Evolutionary conservation across 2,329 filamentous ascomycete species (phyloP).

Genomic region (Talaromyces sp.): DNA sequence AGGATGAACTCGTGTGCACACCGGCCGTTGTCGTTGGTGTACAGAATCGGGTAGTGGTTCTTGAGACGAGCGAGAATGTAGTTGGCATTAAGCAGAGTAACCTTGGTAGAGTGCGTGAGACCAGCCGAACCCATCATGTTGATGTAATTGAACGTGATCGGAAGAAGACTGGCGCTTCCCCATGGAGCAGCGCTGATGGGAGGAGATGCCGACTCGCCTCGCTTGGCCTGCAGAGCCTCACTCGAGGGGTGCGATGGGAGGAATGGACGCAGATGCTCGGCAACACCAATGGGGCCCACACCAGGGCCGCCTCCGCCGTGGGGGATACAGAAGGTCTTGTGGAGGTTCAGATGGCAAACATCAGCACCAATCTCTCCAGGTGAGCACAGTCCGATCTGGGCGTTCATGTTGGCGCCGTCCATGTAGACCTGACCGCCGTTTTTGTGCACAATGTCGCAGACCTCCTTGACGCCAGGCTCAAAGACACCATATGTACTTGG

Average conservation of each 20-base stretch:
- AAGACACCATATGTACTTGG: slow-evolving; percentile 94
- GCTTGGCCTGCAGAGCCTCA: slow-evolving; percentile 39
- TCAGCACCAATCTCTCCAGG: slow-evolving; percentile 94
- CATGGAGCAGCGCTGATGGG: slow-evolving; percentile 73
- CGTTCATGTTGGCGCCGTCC: slow-evolving; percentile 99
- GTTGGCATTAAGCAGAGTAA: slow-evolving; percentile 93
- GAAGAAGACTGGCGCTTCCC: slow-evolving; percentile 85
- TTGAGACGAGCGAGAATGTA: slow-evolving; percentile 87
- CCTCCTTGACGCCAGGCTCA: slow-evolving; percentile 81
- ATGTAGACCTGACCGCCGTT: slow-evolving; percentile 95
- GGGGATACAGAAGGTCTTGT: slow-evolving; percentile 99
- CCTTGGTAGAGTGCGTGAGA: slow-evolving; percentile 82
- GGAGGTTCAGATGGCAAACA: slow-evolving; percentile 93
- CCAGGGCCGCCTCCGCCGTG: slow-evolving; percentile 92
- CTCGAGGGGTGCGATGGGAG: slow-evolving; percentile 67
- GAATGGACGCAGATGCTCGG: slow-evolving; percentile 69
- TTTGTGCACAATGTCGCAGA: slow-evolving; percentile 77
- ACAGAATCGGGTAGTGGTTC: slow-evolving; percentile 84
- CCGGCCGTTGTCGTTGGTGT: slow-evolving; percentile 80
- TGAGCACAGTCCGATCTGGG: slow-evolving; percentile 91
- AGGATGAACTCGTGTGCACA: slow-evolving; percentile 98
- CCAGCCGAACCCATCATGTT: slow-evolving; percentile 84
- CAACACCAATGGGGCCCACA: slow-evolving; percentile 90
- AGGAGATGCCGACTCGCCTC: slow-evolving; percentile 44
- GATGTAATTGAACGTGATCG: slow-evolving; percentile 94